Base-by-base conservation (phyloP, 1,284 basidiomycete genomes). In the Pseudozyma sp. region DNA sequence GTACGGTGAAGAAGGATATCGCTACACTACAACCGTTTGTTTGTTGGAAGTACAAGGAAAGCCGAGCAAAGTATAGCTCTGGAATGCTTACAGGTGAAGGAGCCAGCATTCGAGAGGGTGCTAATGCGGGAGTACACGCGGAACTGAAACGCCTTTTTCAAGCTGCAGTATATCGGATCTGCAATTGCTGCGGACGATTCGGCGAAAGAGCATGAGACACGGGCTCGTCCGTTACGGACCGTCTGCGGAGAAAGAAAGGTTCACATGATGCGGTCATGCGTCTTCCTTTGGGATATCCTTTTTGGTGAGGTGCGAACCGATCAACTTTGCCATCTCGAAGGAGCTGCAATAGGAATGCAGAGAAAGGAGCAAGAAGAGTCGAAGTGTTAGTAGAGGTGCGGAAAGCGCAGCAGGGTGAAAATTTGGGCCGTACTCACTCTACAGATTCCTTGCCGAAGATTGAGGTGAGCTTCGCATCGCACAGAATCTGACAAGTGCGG, bases 371-470 rank as follows among this genome's bases (percentile, higher is more conserved):
- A 4, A 19, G 42, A 7, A 37, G 10, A 2, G 58, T 56, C 17
- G 57, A 24, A 4, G 24, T 4, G 56, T 19, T 33, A 16, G 7
- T 9, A 14, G 1, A 37, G 37, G 35, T 30, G 34, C 19, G 44
- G 14, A 48, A 48, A 40, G 16, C 14, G 19, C 14, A 11, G 24
- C 17, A 29, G n/a, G 14, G 35, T 42, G 8, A 16, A 7, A 10
- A 17, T 13, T 31, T 19, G 11, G 11, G 17, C 9, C 7, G 19
- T 13, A 82, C 80, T 68, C 54, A 81, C 79, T 92, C 89, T 55
- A 94, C 90, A 81, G 89, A 91, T 74, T 92, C 90, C 17, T 89
- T 88, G 64, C 88, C 88, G 84, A 94, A 94, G 37, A 94, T 87
- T 10, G 88, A 88, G 63, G 87, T 88, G 76, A 94, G 85, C 42